phyloP scores from a whole-genome alignment of 2,329 filamentous ascomycete species.

The Atkinsonella hypoxylon region DNA sequence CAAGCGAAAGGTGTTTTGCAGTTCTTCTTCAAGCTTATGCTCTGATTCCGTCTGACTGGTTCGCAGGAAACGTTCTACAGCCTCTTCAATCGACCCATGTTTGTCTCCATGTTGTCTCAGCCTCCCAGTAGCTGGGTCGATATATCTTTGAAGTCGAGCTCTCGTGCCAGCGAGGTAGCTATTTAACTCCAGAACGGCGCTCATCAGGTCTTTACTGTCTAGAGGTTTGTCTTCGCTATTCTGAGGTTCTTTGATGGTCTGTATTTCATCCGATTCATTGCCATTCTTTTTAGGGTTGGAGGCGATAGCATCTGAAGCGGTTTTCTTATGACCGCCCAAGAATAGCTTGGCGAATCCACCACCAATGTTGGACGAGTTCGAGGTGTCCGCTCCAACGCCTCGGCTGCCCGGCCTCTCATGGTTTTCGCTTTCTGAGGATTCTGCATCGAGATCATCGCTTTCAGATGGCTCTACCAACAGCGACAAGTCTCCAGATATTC shows the following conservation, averaged over 20 bases:
- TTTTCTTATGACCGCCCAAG: constrained; percentile 33
- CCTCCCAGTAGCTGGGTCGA: constrained; percentile 50
- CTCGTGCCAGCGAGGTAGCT: constrained; percentile 83
- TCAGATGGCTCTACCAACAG: constrained; percentile 31
- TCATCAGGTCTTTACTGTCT: constrained; percentile 72
- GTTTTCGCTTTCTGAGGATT: constrained; percentile 17
- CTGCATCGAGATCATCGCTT: constrained; percentile 30
- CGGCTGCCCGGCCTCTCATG: constrained; percentile 16
- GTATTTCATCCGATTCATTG: constrained; percentile 42
- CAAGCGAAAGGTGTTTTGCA: constrained; percentile 66
- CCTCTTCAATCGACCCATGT: constrained; percentile 33
- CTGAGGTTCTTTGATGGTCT: constrained; percentile 33
- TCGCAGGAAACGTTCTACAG: constrained; percentile 44
- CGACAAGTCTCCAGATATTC: constrained; percentile 74
- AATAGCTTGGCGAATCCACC: constrained; percentile 43
- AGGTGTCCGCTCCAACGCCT: constrained; percentile 13
- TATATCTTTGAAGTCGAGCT: constrained; percentile 46
- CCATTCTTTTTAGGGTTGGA: constrained; percentile 46
- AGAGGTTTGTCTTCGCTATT: constrained; percentile 37
- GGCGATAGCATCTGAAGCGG: constrained; percentile 43
- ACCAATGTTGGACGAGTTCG: constrained; percentile 26
- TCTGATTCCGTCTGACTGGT: constrained; percentile 35
- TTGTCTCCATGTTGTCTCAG: constrained; percentile 38
- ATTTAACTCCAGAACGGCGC: constrained; percentile 71
- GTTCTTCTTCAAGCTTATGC: constrained; percentile 54